phyloP scores from a whole-genome alignment of 2,329 filamentous ascomycete species.

The Tympanopsis confertula region DNA sequence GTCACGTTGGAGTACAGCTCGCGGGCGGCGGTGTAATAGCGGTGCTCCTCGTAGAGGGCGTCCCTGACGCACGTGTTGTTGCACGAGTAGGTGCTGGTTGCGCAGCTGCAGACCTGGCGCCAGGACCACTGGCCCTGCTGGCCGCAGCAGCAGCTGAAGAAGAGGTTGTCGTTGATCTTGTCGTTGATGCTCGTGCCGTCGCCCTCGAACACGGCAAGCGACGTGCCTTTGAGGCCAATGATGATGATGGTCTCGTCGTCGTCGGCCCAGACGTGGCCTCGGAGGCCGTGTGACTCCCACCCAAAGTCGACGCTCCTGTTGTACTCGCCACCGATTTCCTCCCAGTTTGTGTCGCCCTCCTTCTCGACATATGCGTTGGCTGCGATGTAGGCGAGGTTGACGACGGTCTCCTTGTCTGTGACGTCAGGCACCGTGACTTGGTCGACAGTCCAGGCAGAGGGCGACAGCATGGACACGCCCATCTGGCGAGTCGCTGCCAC shows the following conservation, averaged over 20 bases:
- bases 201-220: slow-evolving; percentile 86
- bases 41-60: slow-evolving; percentile 68
- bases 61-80: slow-evolving; percentile 80
- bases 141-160: slow-evolving; percentile 94
- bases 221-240: slow-evolving; percentile 86
- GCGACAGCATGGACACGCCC: slow-evolving; percentile 55
- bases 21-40: slow-evolving; percentile 80
- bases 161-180: slow-evolving; percentile 94
- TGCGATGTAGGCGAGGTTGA: slow-evolving; percentile 79
- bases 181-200: slow-evolving; percentile 93
- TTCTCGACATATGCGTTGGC: slow-evolving; percentile 76
- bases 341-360: slow-evolving; percentile 66
- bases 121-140: slow-evolving; percentile 85
- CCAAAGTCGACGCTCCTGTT: slow-evolving; percentile 85
- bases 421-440: slow-evolving; percentile 69
- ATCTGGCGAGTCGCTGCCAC: slow-evolving; percentile 60
- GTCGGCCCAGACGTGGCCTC: slow-evolving; percentile 86
- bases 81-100: slow-evolving; percentile 75
- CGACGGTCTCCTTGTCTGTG: slow-evolving; percentile 71
- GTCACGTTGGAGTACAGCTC: slow-evolving; percentile 91
- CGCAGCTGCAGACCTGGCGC: slow-evolving; percentile 88
- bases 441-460: slow-evolving; percentile 74
- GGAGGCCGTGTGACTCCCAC: slow-evolving; percentile 79
- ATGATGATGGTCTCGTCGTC: slow-evolving; percentile 76
- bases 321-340: slow-evolving; percentile 66